Conservation (phyloP, 2,329 filamentous ascomycete genomes). For the Verticillium longisporum region DNA sequence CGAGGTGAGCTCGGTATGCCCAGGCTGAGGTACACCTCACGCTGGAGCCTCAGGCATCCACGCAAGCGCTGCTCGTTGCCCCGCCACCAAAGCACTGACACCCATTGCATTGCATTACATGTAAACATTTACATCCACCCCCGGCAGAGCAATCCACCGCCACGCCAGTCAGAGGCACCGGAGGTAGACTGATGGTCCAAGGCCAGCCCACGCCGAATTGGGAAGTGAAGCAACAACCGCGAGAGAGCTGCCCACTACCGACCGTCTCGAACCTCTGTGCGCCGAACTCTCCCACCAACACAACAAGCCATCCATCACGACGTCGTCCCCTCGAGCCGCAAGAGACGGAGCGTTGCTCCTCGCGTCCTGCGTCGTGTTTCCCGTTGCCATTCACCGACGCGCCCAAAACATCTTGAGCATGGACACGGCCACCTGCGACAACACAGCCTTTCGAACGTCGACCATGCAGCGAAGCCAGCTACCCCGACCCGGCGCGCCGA, state of each 20-base stretch:
- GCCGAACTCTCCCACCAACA: background rate
- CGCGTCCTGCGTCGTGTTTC: conserved; percentile 18
- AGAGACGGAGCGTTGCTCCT: conserved; percentile 29
- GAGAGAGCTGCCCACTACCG: background rate
- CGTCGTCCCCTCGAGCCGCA: conserved; percentile 19
- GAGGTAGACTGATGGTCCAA: too few species aligned
- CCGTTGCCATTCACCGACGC: conserved; percentile 4
- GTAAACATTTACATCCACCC: background rate
- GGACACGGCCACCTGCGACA: conserved; percentile 22
- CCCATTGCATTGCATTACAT: background rate
- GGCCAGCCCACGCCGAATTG: conserved; percentile 6
- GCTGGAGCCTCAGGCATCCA: background rate
- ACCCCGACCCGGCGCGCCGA: conserved; percentile 12
- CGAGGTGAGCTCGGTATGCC: background rate
- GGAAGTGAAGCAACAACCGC: conserved; percentile 10
- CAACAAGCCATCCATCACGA: conserved; percentile 12
- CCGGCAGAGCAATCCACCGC: background rate
- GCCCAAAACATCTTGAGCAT: conserved; percentile 22
- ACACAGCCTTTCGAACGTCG: conserved; percentile 20
- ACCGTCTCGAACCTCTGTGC: background rate
- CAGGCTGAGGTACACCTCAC: too few species aligned
- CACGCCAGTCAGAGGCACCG: background rate
- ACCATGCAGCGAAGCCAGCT: conserved; percentile 13
- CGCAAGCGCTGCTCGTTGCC: too few species aligned
- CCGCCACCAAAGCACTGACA: background rate